Evolutionary conservation across 2,329 filamentous ascomycete genomes (phyloP).

Genomic region (Alternaria metachromatica): DNA sequence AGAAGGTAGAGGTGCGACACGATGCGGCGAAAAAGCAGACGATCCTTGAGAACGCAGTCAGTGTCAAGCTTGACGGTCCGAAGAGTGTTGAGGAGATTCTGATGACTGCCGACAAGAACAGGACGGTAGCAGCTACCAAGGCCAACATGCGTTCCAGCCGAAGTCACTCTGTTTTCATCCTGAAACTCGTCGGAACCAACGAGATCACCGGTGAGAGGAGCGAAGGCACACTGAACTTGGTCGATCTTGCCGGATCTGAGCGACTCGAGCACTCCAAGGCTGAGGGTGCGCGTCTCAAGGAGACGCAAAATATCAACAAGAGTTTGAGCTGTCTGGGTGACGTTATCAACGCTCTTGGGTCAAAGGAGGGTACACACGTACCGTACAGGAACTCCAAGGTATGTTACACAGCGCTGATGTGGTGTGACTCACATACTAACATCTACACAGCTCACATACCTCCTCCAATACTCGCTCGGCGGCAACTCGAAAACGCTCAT

Average conservation of each 20-base stretch:
- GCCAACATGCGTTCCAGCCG: slow-evolving; percentile 94
- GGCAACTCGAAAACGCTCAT: slow-evolving; percentile 98
- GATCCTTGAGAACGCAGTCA: slow-evolving; percentile 78
- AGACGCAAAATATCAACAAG: slow-evolving; percentile 98
- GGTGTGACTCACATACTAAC: slow-evolving; percentile 10
- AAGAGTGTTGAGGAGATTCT: slow-evolving; percentile 82
- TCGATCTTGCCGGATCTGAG: slow-evolving; percentile 94
- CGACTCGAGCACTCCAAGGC: slow-evolving; percentile 85
- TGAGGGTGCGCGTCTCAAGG: slow-evolving; percentile 84
- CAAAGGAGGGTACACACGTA: slow-evolving; percentile 77
- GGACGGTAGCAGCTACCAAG: slow-evolving; percentile 94
- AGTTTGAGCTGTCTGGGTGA: slow-evolving; percentile 90
- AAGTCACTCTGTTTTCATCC: slow-evolving; percentile 94
- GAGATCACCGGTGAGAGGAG: slow-evolving; percentile 79
- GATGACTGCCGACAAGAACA: slow-evolving; percentile 79
- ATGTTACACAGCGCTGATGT: slow-evolving; percentile 28
- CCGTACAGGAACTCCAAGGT: slow-evolving; percentile 96
- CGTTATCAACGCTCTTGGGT: slow-evolving; percentile 91
- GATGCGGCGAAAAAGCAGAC: slow-evolving; percentile 84
- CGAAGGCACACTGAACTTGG: slow-evolving; percentile 92
- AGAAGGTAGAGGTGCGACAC: slow-evolving; percentile 88
- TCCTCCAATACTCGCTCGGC: slow-evolving; percentile 91
- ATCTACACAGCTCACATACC: slow-evolving; percentile 74
- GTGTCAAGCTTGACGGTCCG: slow-evolving; percentile 78
- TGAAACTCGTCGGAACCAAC: slow-evolving; percentile 73